Evolutionary conservation across 495 filamentous ascomycete genomes (phyloP).

Genomic region (Niebla homalea): DNA sequence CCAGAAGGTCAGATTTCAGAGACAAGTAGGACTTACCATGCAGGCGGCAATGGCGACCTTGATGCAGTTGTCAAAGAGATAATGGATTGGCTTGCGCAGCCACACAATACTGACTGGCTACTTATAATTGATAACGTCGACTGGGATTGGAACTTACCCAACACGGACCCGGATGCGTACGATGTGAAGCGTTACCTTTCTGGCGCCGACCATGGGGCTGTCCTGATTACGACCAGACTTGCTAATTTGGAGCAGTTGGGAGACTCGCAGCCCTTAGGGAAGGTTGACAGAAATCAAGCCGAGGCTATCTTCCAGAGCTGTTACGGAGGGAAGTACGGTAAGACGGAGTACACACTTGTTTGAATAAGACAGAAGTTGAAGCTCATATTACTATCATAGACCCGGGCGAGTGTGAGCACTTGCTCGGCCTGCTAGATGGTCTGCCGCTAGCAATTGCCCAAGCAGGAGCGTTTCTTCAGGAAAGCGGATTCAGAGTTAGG

Average conservation of each 20-base stretch:
- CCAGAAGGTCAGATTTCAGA: conserved; percentile 5
- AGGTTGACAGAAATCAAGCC: neutral
- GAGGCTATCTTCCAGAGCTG: neutral
- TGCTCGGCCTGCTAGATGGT: conserved; percentile 22
- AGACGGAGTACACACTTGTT: neutral
- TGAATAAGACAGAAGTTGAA: neutral
- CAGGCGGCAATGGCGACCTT: neutral
- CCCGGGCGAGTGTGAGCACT: neutral
- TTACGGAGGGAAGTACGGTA: neutral
- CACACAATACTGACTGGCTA: conserved; percentile 27
- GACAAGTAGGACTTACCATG: neutral
- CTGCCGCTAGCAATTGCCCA: conserved; percentile 31
- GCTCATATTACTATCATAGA: neutral
- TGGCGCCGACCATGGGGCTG: conserved; percentile 24
- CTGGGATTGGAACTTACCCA: neutral
- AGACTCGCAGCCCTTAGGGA: conserved; percentile 4
- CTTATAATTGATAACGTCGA: conserved; percentile 32
- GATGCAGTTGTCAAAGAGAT: conserved; percentile 16
- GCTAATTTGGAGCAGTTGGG: conserved; percentile 7
- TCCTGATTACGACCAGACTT: conserved; percentile 28
- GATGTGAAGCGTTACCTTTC: conserved; percentile 26
- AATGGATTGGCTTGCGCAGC: conserved; percentile 23
- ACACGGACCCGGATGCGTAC: conserved; percentile 18
- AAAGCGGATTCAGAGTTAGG: conserved; percentile 21
- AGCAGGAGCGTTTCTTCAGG: conserved; percentile 29